Conservation (phyloP, 2,329 filamentous ascomycete genomes). For the Dactylellina drechsleri region DNA sequence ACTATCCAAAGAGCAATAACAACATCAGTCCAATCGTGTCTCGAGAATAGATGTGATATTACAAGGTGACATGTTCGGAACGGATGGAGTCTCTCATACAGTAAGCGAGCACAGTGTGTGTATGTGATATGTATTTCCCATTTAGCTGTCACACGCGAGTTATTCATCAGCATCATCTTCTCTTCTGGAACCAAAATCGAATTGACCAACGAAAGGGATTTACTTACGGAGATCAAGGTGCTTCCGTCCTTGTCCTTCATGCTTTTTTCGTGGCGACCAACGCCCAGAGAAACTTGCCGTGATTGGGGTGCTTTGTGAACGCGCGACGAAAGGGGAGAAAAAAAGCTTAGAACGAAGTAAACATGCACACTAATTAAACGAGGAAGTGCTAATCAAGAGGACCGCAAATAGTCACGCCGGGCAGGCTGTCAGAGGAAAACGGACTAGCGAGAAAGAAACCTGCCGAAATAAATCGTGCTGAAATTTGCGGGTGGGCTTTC, state of each 20-base stretch:
- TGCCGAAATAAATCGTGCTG: too few relatives aligned
- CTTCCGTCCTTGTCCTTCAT: slow-evolving; percentile 53
- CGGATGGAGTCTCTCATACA: slow-evolving; percentile 65
- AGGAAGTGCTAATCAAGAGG: slow-evolving; percentile 48
- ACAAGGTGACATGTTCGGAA: slow-evolving; percentile 29
- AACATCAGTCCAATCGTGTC: slow-evolving; percentile 49
- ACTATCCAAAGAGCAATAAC: slow-evolving; percentile 32
- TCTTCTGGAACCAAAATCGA: neutral
- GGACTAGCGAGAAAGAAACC: neutral
- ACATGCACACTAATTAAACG: slow-evolving; percentile 57
- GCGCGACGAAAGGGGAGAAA: slow-evolving; percentile 44
- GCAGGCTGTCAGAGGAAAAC: neutral
- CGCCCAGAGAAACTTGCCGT: slow-evolving; percentile 13
- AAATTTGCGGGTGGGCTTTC: too few relatives aligned
- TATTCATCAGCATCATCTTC: slow-evolving; percentile 58
- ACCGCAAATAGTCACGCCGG: neutral
- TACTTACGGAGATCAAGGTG: slow-evolving; percentile 50
- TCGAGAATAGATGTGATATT: slow-evolving; percentile 53
- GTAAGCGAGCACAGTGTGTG: slow-evolving; percentile 86
- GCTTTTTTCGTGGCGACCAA: slow-evolving; percentile 23
- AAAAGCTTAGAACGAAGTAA: slow-evolving; percentile 51
- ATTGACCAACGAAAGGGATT: slow-evolving; percentile 3
- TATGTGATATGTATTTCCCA: slow-evolving; percentile 89
- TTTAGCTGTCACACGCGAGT: slow-evolving; percentile 68
- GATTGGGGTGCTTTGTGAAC: slow-evolving; percentile 10